Evolutionary conservation across 2,329 filamentous ascomycete species (phyloP).

Genomic region (Hymenoscyphus infarciens): DNA sequence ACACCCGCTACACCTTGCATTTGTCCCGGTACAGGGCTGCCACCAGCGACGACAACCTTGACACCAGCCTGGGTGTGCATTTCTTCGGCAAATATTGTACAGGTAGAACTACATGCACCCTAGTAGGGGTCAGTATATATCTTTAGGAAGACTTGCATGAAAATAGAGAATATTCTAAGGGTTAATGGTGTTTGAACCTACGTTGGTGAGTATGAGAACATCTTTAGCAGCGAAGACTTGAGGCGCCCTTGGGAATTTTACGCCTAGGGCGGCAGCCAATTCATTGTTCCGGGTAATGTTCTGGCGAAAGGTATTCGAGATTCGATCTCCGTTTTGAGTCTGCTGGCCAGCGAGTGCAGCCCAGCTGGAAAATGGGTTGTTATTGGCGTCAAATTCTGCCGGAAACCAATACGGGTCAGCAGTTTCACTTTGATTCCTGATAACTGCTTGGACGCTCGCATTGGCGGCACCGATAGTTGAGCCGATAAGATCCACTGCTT

Average conservation of each 20-base stretch:
- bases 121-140: conserved; percentile 45
- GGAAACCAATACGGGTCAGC: not conserved
- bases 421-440: too few relatives aligned
- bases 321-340: not conserved
- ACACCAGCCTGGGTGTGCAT: conserved; percentile 53
- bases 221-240: conserved; percentile 38
- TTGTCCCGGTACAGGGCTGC: conserved; percentile 42
- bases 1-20: conserved; percentile 56
- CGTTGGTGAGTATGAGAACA: conserved; percentile 49
- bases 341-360: not conserved
- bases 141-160: conserved; percentile 34
- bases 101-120: conserved; percentile 52
- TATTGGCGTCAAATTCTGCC: not conserved
- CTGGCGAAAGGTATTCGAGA: not conserved
- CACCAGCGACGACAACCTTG: conserved; percentile 51
- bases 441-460: not conserved
- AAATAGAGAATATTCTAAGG: conserved; percentile 19
- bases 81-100: conserved; percentile 51
- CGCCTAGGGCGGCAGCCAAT: conserved; percentile 12
- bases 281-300: conserved; percentile 15
- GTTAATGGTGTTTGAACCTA: conserved; percentile 23
- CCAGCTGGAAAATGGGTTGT: not conserved
- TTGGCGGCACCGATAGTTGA: conserved; percentile 18
- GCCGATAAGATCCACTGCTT: conserved; percentile 7
- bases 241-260: conserved; percentile 11